Base-by-base conservation (phyloP, 768 basidiomycete genomes). In the Boletus bicolor region DNA sequence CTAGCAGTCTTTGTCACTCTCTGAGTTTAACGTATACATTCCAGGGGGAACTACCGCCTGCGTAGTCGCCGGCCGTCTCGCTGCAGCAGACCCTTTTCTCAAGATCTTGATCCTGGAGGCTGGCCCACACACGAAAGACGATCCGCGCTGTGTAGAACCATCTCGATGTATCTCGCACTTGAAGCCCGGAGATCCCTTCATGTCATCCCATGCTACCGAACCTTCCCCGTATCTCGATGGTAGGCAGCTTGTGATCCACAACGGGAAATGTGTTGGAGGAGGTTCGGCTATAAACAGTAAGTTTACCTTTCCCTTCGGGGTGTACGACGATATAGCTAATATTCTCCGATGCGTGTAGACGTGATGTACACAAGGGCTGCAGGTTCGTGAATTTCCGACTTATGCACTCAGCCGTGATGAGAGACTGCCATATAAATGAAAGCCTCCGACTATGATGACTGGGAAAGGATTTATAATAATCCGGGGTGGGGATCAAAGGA, bases 331-430 rank as follows among this genome's bases (percentile, higher is more conserved):
- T 7, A 36, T 35, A 7, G 4, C 43, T 34, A 24, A 41, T 3
- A 34, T 24, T 32, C 36, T 51, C 60, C 5, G 28, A 49, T 14
- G 49, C 51, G 2, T 37, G 46, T 39, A 69, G 75, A 69, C 54
- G 72, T 75, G 62, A 79, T 84, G 76, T 86, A 85, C 63, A 82
- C 77, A 1, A 78, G 85, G 30, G 78, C 82, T 6, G 67, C 80
- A 28, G 79, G 58, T 59, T 24, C 14, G 55, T 49, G 42, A 14
- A 11, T 51, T 24, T 41, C 45, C 8, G 5, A 14, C 30, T 12
- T 35, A 17, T 37, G 24, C 7, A 10, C 44, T 51, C 21, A n/a
- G 44, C 50, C 15, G 15, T 21, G 7, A 24, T 19, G n/a, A 24
- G 35, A 7, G 15, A 21, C 7, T 14, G 19, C 37, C 6, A 17